Base-by-base conservation (phyloP, 1,284 basidiomycete species). In the Cryptococcus deneoformans region DNA sequence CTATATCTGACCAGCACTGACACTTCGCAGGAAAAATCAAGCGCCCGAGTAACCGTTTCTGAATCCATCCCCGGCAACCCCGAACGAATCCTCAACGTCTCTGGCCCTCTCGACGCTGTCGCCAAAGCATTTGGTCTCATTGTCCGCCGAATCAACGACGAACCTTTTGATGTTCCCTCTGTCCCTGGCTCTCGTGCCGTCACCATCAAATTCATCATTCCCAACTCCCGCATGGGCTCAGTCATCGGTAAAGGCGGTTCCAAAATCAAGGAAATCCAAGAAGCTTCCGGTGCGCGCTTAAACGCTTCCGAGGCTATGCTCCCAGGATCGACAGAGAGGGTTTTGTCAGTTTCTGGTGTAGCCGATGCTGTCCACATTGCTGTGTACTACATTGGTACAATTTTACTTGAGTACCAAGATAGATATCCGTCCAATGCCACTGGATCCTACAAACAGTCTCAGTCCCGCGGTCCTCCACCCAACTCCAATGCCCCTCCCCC, bases 341-440 rank as follows among this genome's bases (percentile, higher is more conserved):
- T 99, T 29, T 82, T 99, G 57, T 96, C 92, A 64, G 94, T 99
- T 49, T 93, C 94, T 40, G 96, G 96, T 55, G 96, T 99, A 45
- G 96, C 96, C n/a, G 96, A 99, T 77, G 96, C 96, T 16, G 94
- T 99, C 57, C 96, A 99, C 79, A 99, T 99, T 65, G 96, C 96
- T 36, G 97, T 96, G 6, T 99, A 97, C 80, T 98, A 99, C 75
- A 94, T 98, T 60, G 94, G 94, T 53, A 95, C 92, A 64, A 96
- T 97, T 66, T 85, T 98, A 58, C 88, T 97, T 64, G 94, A 97
- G 77, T 92, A 92, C 48, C 90, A 94, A 75, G 92, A 95, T 69
- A 87, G 89, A 50, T 70, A 71, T 53, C 72, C 76, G 0, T 68
- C 70, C 24, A 56, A 61, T 8, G 60, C 66, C 8, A 64, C 68